Conservation (phyloP, 2,329 filamentous ascomycete genomes). For the Calonectria montana region DNA sequence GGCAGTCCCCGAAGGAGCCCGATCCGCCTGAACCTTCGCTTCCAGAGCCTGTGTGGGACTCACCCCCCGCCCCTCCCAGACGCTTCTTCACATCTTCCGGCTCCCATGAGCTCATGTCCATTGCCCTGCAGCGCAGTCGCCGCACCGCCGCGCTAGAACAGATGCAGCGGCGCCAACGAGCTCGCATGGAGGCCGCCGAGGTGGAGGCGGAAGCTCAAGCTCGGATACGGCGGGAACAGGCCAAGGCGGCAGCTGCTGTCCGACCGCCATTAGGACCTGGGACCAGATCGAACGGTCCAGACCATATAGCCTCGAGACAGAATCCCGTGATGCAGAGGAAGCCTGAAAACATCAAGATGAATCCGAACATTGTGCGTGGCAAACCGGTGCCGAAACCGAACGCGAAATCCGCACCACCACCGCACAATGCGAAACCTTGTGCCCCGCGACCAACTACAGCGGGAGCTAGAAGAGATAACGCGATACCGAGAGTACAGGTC, state of each 20-base stretch:
- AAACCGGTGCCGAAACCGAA: not conserved
- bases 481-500: not conserved
- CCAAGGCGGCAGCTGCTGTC: not conserved
- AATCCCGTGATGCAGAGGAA: not conserved
- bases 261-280: not conserved
- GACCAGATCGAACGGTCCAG: not conserved
- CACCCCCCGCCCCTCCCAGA: constrained; percentile 26
- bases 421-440: not conserved
- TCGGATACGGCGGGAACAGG: constrained; percentile 1
- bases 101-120: constrained; percentile 47
- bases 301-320: not conserved
- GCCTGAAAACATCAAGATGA: not conserved
- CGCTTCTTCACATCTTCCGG: constrained; percentile 54
- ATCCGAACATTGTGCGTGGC: not conserved
- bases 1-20: not conserved
- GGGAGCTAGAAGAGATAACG: not conserved
- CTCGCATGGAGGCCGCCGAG: constrained; percentile 32
- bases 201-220: constrained; percentile 26
- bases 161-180: constrained; percentile 41
- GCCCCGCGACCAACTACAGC: not conserved
- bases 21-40: constrained; percentile 31
- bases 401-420: not conserved
- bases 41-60: constrained; percentile 15
- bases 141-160: constrained; percentile 48
- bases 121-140: constrained; percentile 50